Conservation (phyloP, 1,284 basidiomycete species). For the Ceratobasidium sp. region DNA sequence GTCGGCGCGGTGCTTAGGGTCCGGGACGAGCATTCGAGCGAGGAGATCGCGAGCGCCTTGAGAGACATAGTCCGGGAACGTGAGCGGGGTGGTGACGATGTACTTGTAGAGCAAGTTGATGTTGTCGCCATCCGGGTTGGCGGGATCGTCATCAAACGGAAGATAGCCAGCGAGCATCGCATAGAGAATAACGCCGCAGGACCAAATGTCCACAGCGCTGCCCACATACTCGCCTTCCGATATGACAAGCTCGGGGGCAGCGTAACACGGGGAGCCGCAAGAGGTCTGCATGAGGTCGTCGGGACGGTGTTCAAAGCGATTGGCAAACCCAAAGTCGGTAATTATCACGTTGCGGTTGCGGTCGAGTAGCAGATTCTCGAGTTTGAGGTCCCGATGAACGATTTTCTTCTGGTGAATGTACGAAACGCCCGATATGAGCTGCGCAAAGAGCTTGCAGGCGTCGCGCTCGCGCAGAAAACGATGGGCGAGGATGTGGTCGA, state of each 20-base stretch:
- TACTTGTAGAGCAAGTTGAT: constrained; percentile 99
- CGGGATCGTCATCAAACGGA: constrained; percentile 99
- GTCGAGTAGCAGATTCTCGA: constrained; percentile 98
- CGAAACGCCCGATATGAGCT: constrained; percentile 98
- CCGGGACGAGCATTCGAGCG: constrained; percentile 88
- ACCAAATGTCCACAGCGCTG: constrained; percentile 99
- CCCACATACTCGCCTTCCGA: constrained; percentile 98
- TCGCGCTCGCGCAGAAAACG: constrained; percentile 96
- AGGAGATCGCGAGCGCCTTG: constrained; percentile 80
- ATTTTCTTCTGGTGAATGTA: constrained; percentile 99
- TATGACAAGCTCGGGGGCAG: constrained; percentile 98
- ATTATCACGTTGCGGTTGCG: constrained; percentile 99
- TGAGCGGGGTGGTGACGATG: constrained; percentile 95
- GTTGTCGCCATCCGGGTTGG: constrained; percentile 99
- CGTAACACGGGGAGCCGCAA: constrained; percentile 98
- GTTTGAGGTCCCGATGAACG: constrained; percentile 98
- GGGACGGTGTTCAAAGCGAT: constrained; percentile 90
- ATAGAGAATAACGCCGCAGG: constrained; percentile 98
- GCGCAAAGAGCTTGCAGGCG: constrained; percentile 96
- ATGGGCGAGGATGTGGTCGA: constrained; percentile 99
- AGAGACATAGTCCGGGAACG: constrained; percentile 94
- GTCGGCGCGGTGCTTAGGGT: constrained; percentile 80
- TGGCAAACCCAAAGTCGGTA: constrained; percentile 99
- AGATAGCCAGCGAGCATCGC: constrained; percentile 99
- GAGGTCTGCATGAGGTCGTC: constrained; percentile 99